A percentile compares a stretch with the other conserved stretches of the same genome.
phyloP scores from a whole-genome alignment of 495 filamentous ascomycete species.

The Niebla homalea region DNA sequence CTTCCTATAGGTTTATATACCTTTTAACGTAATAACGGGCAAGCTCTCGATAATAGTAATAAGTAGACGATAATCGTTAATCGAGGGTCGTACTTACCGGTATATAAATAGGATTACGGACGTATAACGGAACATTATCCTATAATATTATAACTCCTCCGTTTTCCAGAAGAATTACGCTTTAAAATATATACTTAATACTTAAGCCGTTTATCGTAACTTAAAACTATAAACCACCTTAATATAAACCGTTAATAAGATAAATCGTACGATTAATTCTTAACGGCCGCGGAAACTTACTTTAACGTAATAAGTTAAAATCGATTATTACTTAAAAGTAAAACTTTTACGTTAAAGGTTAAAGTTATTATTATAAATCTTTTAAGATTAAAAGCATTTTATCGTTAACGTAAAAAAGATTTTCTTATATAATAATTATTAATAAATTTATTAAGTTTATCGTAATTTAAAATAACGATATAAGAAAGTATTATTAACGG shows the following conservation, averaged over 20 bases:
- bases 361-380: not conserved
- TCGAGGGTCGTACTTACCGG: not conserved
- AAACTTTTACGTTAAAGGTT: not conserved
- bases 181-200: conserved; percentile 8
- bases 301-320: too few species aligned
- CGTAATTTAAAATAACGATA: conserved; percentile 1
- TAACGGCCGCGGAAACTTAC: not conserved
- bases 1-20: conserved; percentile 6
- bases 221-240: conserved; percentile 6
- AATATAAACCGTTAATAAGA: conserved; percentile 2
- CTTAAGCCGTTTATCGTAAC: conserved; percentile 1
- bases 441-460: conserved; percentile 1
- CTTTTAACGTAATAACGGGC: not conserved
- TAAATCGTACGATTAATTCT: conserved; percentile 6
- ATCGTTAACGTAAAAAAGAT: conserved; percentile 6
- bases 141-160: too few species aligned
- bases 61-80: not conserved
- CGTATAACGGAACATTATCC: not conserved
- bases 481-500: conserved; percentile 1
- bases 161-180: not conserved
- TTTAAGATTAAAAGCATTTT: conserved; percentile 1
- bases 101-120: conserved; percentile 3
- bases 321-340: too few species aligned
- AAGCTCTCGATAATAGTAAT: conserved; percentile 10
- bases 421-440: conserved; percentile 1